Evolutionary conservation across 2,329 filamentous ascomycete species (phyloP).

Genomic region (Phyllachora maydis): DNA sequence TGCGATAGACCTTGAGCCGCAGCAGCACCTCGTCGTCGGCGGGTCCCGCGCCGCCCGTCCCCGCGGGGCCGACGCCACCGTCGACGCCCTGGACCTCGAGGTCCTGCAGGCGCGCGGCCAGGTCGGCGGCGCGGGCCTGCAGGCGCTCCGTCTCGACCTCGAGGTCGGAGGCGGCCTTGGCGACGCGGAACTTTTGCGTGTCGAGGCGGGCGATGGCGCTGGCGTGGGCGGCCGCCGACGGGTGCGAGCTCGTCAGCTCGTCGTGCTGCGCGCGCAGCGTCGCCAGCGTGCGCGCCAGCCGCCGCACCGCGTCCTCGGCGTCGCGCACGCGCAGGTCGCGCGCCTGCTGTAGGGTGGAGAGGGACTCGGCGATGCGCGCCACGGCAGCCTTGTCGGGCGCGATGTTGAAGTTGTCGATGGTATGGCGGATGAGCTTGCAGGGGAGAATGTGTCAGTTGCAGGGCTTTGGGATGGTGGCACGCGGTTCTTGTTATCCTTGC

Average conservation of each 20-base stretch:
- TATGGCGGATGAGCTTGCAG: conserved; percentile 68
- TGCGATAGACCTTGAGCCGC: conserved; percentile 77
- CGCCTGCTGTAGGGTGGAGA: conserved; percentile 65
- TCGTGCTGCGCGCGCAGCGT: conserved; percentile 57
- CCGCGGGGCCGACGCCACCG: conserved; percentile 26
- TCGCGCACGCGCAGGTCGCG: conserved; percentile 60
- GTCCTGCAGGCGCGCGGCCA: conserved; percentile 58
- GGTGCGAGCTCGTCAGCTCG: conserved; percentile 56
- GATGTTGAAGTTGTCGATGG: conserved; percentile 89
- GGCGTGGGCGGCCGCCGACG: conserved; percentile 61
- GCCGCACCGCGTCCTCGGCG: conserved; percentile 44
- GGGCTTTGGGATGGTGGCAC: neutral
- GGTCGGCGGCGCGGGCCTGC: conserved; percentile 52
- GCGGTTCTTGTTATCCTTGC: no score
- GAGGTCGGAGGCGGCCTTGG: conserved; percentile 75
- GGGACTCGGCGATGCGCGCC: conserved; percentile 63
- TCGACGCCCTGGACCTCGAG: conserved; percentile 77
- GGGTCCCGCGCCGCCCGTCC: conserved; percentile 15
- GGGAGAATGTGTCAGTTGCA: neutral
- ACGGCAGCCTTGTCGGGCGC: conserved; percentile 70
- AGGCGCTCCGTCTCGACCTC: conserved; percentile 94
- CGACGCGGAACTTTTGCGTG: conserved; percentile 82
- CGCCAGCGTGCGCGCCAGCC: conserved; percentile 41
- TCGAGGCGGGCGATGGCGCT: conserved; percentile 71
- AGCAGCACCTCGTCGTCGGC: conserved; percentile 47